phyloP scores from a whole-genome alignment of 805 yeast genomes.

The Yamadazyma nakazawae region DNA sequence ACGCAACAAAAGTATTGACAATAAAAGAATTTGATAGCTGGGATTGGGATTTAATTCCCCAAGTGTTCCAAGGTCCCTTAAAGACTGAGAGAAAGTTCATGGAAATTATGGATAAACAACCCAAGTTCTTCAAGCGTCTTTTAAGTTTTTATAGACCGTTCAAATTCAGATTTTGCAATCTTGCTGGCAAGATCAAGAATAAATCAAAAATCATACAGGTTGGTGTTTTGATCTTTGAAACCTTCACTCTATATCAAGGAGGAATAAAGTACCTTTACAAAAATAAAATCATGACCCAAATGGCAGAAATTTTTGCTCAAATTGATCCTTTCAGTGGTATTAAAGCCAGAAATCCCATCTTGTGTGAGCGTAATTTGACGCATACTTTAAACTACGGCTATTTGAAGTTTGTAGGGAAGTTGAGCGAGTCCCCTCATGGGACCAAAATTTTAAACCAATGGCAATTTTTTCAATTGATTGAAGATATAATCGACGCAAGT shows the following conservation, averaged over 20 bases:
- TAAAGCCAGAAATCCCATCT: constrained; percentile 67
- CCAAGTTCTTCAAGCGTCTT: constrained; percentile 82
- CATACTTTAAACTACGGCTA: constrained; percentile 73
- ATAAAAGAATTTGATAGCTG: constrained; percentile 80
- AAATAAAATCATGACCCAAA: constrained; percentile 80
- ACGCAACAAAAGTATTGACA: constrained; percentile 66
- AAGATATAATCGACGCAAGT: constrained; percentile 59
- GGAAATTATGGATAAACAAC: constrained; percentile 65
- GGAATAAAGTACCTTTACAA: constrained; percentile 67
- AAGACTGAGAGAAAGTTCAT: constrained; percentile 67
- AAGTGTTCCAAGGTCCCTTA: constrained; percentile 82
- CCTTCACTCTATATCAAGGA: constrained; percentile 56
- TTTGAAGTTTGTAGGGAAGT: constrained; percentile 70
- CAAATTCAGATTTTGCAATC: constrained; percentile 65
- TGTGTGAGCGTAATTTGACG: constrained; percentile 57
- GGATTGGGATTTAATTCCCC: constrained; percentile 79
- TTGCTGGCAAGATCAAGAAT: constrained; percentile 33
- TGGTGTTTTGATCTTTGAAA: constrained; percentile 72
- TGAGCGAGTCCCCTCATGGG: constrained; percentile 62
- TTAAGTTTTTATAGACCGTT: constrained; percentile 89
- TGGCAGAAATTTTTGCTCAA: constrained; percentile 86
- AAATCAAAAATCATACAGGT: constrained; percentile 60
- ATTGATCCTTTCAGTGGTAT: constrained; percentile 78
- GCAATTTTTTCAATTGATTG: constrained; percentile 79
- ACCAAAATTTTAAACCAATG: constrained; percentile 68